A percentile compares a stretch with the other conserved stretches of the same genome.
Evolutionary conservation across 208 protist genomes (phyloP).

Genomic region (Jaenimonas drosophilae): DNA sequence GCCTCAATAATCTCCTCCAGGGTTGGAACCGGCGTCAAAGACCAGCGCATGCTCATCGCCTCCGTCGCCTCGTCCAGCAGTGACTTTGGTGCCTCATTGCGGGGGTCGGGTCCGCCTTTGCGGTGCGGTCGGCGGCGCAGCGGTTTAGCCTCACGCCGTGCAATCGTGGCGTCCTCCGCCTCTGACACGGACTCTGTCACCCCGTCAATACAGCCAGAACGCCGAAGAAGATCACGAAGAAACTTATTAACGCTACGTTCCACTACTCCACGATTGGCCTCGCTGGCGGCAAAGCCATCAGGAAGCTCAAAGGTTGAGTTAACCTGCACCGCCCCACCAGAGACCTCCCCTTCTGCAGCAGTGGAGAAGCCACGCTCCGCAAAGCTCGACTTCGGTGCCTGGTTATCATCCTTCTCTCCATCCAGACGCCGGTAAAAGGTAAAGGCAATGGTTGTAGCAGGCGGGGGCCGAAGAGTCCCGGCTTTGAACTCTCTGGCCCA

Average conservation of each 20-base stretch:
- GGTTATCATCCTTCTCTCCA: conserved; percentile 7
- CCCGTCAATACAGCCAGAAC: conserved; percentile 75
- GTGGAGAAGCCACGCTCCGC: conserved; percentile 1
- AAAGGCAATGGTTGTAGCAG: conserved; percentile 61
- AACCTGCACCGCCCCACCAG: conserved; percentile 15
- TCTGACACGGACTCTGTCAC: conserved; percentile 65
- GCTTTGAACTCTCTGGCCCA: conserved; percentile 85
- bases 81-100: conserved; percentile 18
- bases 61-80: conserved; percentile 85
- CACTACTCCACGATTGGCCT: conserved; percentile 63
- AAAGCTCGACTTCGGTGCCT: conserved; percentile 3
- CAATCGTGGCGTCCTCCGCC: conserved; percentile 73
- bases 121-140: conserved; percentile 32
- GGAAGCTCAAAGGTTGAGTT: conserved; percentile 78
- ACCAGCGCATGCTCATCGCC: conserved; percentile 62
- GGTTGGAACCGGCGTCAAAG: conserved; percentile 56
- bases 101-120: conserved; percentile 4
- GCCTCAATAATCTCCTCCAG: conserved; percentile 88
- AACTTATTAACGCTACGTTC: conserved; percentile 87
- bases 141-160: conserved; percentile 61
- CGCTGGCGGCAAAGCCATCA: conserved; percentile 56
- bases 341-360: neutral
- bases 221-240: conserved; percentile 76
- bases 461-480: conserved; percentile 61
- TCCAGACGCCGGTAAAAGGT: conserved; percentile 75